Conservation (phyloP, 73 alveolate species). For the Tetrahymena elliotti region DNA sequence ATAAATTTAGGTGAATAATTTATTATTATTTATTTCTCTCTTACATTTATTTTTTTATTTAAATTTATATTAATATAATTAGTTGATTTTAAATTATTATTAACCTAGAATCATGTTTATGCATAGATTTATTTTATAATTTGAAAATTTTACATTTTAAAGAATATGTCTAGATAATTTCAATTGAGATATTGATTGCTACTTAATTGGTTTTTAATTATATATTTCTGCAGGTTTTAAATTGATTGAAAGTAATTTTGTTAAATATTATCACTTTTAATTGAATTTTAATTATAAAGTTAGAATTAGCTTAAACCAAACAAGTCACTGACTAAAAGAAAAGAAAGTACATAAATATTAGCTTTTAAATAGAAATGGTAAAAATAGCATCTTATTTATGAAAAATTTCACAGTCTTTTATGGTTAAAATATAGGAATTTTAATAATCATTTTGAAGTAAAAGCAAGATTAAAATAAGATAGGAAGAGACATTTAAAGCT, state of each 20-base stretch:
- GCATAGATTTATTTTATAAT: no score
- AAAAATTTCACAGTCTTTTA: not conserved
- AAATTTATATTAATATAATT: no score
- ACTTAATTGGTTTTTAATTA: no score
- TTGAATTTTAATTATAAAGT: not conserved
- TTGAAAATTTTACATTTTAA: not conserved
- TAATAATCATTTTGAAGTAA: not conserved
- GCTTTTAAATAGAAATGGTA: not conserved
- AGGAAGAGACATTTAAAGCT: not conserved
- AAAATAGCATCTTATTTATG: not conserved
- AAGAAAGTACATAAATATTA: not conserved
- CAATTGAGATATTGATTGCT: not conserved
- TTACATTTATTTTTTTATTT: no score
- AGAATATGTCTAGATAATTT: not conserved
- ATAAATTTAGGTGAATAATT: no score
- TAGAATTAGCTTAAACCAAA: not conserved
- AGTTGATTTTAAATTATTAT: no score
- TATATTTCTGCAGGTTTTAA: not conserved
- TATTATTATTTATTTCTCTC: no score
- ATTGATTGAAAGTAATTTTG: not conserved
- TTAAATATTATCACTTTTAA: no score
- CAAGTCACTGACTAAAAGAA: not conserved
- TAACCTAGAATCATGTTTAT: no score
- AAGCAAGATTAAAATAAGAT: not conserved
- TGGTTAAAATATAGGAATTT: not conserved